These are phyloP conservation scores for Linderina pennispora DNA, from an alignment of 192 early-diverging fungal genomes.

Conservation along the genomic window DNA sequence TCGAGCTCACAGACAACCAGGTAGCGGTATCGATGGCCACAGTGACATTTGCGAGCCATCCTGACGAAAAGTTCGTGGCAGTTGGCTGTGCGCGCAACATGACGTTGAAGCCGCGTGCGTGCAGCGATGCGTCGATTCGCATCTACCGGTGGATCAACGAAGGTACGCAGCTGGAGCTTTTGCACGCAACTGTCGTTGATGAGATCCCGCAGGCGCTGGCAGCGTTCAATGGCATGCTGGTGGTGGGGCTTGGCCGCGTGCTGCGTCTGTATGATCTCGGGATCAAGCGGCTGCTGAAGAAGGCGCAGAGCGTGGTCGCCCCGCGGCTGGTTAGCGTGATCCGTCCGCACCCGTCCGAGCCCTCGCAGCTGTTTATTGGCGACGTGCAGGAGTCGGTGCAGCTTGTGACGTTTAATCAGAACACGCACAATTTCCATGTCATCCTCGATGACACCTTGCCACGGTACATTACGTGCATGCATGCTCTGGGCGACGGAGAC, in stretches of 20 bases:
- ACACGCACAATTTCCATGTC: conserved; percentile 78
- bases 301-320: conserved; percentile 68
- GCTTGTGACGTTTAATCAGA: conserved; percentile 63
- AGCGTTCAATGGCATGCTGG: conserved; percentile 78
- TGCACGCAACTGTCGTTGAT: conserved; percentile 86
- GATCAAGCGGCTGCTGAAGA: conserved; percentile 80
- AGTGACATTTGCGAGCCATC: conserved; percentile 53
- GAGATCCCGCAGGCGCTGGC: conserved; percentile 78
- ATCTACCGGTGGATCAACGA: conserved; percentile 66
- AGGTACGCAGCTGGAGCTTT: conserved; percentile 62
- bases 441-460: conserved; percentile 92
- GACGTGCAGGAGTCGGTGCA: conserved; percentile 88
- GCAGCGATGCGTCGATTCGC: conserved; percentile 64
- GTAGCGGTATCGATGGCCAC: conserved; percentile 74
- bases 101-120: conserved; percentile 59
- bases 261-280: conserved; percentile 93
- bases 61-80: conserved; percentile 59
- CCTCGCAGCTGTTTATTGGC: conserved; percentile 68
- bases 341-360: conserved; percentile 60
- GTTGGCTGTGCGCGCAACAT: conserved; percentile 81
- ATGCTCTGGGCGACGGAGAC: conserved; percentile 81
- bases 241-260: conserved; percentile 82
- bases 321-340: conserved; percentile 64
- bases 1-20: conserved; percentile 80
- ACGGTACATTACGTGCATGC: conserved; percentile 73